Percentiles rank a stretch among this genome's conserved stretches.
phyloP scores from a whole-genome alignment of 2,329 filamentous ascomycete species.

The Chaetomiaceae sp. region DNA sequence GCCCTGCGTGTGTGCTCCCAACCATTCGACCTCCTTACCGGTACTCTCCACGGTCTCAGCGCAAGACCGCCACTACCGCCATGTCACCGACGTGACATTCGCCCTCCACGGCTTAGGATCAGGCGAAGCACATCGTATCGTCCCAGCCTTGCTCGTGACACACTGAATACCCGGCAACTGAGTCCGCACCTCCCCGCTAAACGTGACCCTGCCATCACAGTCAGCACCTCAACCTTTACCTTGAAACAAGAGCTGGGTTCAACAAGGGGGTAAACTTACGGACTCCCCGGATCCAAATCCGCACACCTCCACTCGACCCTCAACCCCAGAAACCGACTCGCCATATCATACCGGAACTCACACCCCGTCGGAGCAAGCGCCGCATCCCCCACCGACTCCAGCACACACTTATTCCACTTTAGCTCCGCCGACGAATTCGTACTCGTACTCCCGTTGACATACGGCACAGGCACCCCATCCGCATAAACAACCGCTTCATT shows the following conservation, averaged over 20 bases:
- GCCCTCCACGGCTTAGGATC: slow-evolving; percentile 10
- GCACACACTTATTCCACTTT: slow-evolving; percentile 21
- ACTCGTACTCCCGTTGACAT: too few relatives aligned
- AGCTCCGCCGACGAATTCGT: background rate
- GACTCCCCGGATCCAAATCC: slow-evolving; percentile 23
- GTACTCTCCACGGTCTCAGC: too few relatives aligned
- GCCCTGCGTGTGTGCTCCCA: too few relatives aligned
- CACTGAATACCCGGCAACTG: slow-evolving; percentile 15
- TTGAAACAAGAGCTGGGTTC: background rate
- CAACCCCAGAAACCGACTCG: slow-evolving; percentile 14
- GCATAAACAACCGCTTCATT: slow-evolving; percentile 12
- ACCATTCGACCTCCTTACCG: too few relatives aligned
- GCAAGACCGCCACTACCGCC: too few relatives aligned
- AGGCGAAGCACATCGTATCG: slow-evolving; percentile 8
- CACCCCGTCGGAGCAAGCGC: slow-evolving; percentile 22
- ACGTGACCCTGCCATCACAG: slow-evolving; percentile 16
- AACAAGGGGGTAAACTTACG: slow-evolving; percentile 16
- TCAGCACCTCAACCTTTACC: background rate
- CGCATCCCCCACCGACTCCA: slow-evolving; percentile 15
- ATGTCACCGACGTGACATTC: slow-evolving; percentile 9
- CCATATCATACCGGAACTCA: slow-evolving; percentile 19
- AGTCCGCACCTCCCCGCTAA: slow-evolving; percentile 22
- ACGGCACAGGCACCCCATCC: slow-evolving; percentile 4
- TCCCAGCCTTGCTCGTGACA: background rate
- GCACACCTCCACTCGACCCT: slow-evolving; percentile 25